Evolutionary conservation across 371 early-diverging fungal genomes (phyloP).

Genomic region (Circinella umbellata): DNA sequence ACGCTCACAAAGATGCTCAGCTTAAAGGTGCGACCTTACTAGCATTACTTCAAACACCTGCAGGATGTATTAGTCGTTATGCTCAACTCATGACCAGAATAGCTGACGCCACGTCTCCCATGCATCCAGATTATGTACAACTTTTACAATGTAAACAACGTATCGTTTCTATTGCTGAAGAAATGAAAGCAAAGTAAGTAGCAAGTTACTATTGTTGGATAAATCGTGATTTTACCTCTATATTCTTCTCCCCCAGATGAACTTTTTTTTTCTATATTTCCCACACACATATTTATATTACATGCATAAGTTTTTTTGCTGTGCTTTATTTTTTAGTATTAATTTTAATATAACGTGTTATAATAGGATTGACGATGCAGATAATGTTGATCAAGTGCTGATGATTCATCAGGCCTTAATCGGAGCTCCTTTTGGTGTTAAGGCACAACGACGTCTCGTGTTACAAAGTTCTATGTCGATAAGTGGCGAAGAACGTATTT

Average conservation of each 20-base stretch:
- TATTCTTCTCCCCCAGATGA: too few species aligned
- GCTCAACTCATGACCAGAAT: slow-evolving; percentile 32
- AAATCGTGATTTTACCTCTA: too few species aligned
- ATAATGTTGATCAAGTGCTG: slow-evolving; percentile 46
- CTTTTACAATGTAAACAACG: slow-evolving; percentile 35
- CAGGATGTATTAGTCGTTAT: slow-evolving; percentile 34
- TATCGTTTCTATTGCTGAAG: slow-evolving; percentile 26
- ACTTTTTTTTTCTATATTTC: not conserved
- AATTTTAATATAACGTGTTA: not conserved
- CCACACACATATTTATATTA: too few species aligned
- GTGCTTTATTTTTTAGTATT: not conserved
- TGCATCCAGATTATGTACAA: slow-evolving; percentile 53
- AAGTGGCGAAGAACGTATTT: slow-evolving; percentile 24
- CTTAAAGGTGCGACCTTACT: slow-evolving; percentile 33
- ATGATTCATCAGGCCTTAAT: slow-evolving; percentile 34
- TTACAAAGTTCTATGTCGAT: slow-evolving; percentile 27
- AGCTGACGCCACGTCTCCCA: slow-evolving; percentile 38
- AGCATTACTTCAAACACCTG: slow-evolving; percentile 38
- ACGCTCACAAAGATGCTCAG: slow-evolving; percentile 28
- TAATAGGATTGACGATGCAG: slow-evolving; percentile 33
- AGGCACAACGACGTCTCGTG: slow-evolving; percentile 39
- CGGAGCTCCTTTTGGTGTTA: slow-evolving; percentile 41
- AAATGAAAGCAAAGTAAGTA: slow-evolving; percentile 32
- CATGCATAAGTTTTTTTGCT: too few species aligned
- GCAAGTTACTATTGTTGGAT: too few species aligned